Percentiles rank a stretch among this genome's conserved stretches.
Conservation (phyloP, 768 basidiomycete genomes). For the Galerina marginata region DNA sequence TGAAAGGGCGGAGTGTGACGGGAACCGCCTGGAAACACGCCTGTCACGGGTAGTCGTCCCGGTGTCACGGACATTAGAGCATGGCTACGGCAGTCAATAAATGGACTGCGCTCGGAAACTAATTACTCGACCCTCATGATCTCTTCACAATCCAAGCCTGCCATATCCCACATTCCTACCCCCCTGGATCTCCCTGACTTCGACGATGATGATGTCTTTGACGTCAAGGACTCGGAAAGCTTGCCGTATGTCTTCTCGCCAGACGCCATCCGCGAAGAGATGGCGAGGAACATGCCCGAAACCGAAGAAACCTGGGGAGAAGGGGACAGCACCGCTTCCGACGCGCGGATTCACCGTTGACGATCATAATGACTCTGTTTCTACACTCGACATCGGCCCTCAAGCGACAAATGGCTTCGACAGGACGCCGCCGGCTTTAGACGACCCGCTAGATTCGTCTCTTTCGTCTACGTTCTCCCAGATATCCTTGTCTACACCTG, state of each 20-base stretch:
- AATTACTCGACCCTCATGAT: constrained; percentile 11
- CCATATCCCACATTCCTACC: constrained; percentile 15
- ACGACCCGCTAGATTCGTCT: constrained; percentile 30
- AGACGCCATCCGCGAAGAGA: constrained; percentile 64
- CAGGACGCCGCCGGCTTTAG: constrained; percentile 23
- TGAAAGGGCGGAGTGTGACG: constrained; percentile 16
- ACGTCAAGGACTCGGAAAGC: constrained; percentile 55
- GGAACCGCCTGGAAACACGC: constrained; percentile 10
- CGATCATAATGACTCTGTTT: constrained; percentile 52
- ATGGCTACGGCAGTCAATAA: constrained; percentile 5
- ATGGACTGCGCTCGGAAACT: constrained; percentile 4
- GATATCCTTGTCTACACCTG: constrained; percentile 38
- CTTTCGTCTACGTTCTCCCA: constrained; percentile 44
- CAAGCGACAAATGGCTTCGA: constrained; percentile 29
- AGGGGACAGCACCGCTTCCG: constrained; percentile 33
- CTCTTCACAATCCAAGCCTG: constrained; percentile 2
- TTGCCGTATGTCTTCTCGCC: constrained; percentile 57
- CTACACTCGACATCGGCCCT: constrained; percentile 61
- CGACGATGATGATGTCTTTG: constrained; percentile 73
- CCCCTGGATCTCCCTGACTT: constrained; percentile 20
- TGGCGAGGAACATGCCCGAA: constrained; percentile 54
- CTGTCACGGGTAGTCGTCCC: constrained; percentile 13
- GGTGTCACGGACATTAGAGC: constrained; percentile 4
- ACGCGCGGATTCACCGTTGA: constrained; percentile 37
- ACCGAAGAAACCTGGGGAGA: constrained; percentile 38